Evolutionary conservation across 2,329 filamentous ascomycete species (phyloP), one percentile per base, ranked within the genome.

Genomic region (Colletotrichum tanaceti): DNA sequence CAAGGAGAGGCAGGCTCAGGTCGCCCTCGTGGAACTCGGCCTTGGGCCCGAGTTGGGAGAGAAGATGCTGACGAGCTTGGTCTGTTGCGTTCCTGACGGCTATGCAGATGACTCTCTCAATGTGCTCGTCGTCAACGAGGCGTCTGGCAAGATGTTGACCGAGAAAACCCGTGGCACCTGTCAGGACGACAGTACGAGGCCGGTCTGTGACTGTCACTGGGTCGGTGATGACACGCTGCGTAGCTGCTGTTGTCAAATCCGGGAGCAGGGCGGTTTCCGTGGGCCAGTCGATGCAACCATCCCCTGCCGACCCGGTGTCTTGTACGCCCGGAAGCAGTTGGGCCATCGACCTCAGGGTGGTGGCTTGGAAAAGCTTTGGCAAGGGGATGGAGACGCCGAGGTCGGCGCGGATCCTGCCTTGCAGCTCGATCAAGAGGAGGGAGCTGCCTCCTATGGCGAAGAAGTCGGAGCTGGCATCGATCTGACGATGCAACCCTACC

Each of bases 391-490:
- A 58, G 16, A 75, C 71, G 3, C 70, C 68, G 38, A 83, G 78
- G 0, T 49, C 55, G 4, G 76, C 60, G 2, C 71, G 68, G 18
- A 85, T 78, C 0, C 66, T 65, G 0, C 71, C 63, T 54, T 81
- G 77, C 1, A 83, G 73, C 18, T 72, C 69, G 5, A 79, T 66
- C 7, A 81, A 67, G 1, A 79, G 73, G 1, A 81, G 64, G 1
- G 79, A 81, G 58, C 75, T 80, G 5, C 79, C 80, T 20, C 80
- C 80, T 3, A 75, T 58, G 0, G 68, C 47, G 68, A 81, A 82
- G 71, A 82, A 81, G 72, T 81, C 75, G 0, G 79, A 74, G 1
- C 68, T 44, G 3, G 64, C 39, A 20, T 47, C 46, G 54, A 57
- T 43, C 5, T 39, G 32, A 14, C n/a, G n/a, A n/a, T 41, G 35